A percentile compares a stretch with the other conserved stretches of the same genome.
phyloP scores from a whole-genome alignment of 495 filamentous ascomycete species.

The Aspergillus cristatus region DNA sequence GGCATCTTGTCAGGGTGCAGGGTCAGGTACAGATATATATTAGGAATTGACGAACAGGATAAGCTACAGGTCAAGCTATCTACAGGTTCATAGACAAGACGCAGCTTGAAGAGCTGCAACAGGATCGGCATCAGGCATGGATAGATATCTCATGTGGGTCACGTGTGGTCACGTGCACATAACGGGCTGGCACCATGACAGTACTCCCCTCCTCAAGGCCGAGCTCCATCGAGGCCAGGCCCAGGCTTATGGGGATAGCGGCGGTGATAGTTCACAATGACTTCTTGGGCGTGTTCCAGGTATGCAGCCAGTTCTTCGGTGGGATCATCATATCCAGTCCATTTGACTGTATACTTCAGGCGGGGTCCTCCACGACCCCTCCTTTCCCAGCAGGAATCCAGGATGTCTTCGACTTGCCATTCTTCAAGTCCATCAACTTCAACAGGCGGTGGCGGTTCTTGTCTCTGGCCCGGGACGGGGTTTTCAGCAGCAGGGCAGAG shows the following conservation, averaged over 20 bases:
- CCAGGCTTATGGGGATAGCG: not conserved
- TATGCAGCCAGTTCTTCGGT: slow-evolving; percentile 1
- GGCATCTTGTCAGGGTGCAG: too few relatives aligned
- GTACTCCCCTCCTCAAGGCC: too few relatives aligned
- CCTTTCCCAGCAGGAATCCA: slow-evolving; percentile 1
- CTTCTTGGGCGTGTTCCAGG: not conserved
- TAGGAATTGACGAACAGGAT: too few relatives aligned
- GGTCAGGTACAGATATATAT: too few relatives aligned
- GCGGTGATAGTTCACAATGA: not conserved
- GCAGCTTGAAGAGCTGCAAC: slow-evolving; percentile 2
- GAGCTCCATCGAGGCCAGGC: slow-evolving; percentile 1
- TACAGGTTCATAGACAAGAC: slow-evolving; percentile 1
- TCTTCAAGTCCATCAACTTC: not conserved
- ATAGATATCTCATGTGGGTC: not conserved
- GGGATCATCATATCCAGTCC: not conserved
- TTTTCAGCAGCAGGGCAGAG: slow-evolving; percentile 1
- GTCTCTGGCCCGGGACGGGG: slow-evolving; percentile 1
- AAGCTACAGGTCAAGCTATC: not conserved
- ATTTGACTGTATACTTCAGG: too few relatives aligned
- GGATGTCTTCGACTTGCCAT: slow-evolving; percentile 3
- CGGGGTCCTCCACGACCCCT: not conserved
- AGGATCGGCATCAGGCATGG: not conserved
- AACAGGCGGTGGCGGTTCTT: slow-evolving; percentile 1
- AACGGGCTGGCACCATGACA: not conserved
- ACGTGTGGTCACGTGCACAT: not conserved